Evolutionary conservation across 306 rosid species (phyloP).

Genomic region (Purshia tridentata): DNA sequence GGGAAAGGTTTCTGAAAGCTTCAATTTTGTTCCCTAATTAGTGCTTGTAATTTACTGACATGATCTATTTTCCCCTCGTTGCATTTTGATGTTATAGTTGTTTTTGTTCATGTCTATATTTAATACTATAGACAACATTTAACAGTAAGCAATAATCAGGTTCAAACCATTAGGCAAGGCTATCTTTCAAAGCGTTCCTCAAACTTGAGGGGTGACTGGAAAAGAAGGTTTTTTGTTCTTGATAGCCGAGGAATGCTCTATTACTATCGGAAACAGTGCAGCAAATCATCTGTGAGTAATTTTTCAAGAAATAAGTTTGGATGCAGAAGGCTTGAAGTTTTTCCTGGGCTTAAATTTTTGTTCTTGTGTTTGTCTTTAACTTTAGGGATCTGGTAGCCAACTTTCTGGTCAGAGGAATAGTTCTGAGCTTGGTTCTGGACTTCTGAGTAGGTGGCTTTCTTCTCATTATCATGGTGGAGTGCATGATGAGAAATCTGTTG

Average conservation of each 20-base stretch:
- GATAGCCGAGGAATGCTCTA: conserved; percentile 98
- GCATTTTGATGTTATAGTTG: conserved; percentile 15
- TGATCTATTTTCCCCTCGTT: conserved; percentile 8
- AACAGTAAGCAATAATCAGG: conserved; percentile 42
- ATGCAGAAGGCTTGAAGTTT: conserved; percentile 21
- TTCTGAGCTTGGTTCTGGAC: conserved; percentile 99
- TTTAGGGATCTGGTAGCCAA: conserved; percentile 79
- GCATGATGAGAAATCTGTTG: conserved; percentile 98
- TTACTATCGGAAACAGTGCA: conserved; percentile 89
- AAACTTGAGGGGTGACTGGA: conserved; percentile 98
- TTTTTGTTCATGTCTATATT: background rate
- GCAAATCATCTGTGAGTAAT: conserved; percentile 89
- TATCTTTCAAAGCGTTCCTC: conserved; percentile 99
- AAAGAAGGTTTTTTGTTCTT: conserved; percentile 99
- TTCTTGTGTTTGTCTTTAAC: conserved; percentile 29
- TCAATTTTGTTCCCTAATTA: conserved; percentile 5
- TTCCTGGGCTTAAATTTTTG: conserved; percentile 17
- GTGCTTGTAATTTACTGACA: conserved; percentile 4
- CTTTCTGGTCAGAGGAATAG: conserved; percentile 94
- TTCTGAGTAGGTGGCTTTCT: conserved; percentile 96
- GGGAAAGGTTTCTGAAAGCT: conserved; percentile 73
- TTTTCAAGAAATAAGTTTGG: conserved; percentile 27
- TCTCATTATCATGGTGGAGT: conserved; percentile 98
- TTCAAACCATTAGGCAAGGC: conserved; percentile 99
- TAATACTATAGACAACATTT: conserved; percentile 1